Base-by-base conservation (phyloP, 2,329 filamentous ascomycete species). In the Penicillium verrucosum region DNA sequence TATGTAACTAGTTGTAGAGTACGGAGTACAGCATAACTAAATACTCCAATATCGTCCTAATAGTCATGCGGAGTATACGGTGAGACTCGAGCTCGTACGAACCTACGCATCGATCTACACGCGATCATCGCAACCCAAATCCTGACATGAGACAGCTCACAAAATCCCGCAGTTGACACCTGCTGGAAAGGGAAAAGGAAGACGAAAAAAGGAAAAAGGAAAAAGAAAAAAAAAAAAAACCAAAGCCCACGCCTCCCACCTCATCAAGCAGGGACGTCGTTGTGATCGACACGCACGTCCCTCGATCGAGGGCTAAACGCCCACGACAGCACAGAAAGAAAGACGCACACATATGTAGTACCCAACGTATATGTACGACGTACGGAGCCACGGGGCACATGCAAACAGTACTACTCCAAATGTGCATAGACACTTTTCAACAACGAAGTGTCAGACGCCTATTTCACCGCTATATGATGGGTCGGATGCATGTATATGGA, bases 391-490 rank as follows among this genome's bases (percentile, higher is more conserved):
- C n/a, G 27, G 27, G 21, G 25, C 42, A 32, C 12, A n/a, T 23
- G 18, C 18, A 34, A 32, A 12, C 5, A 10, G 14, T 21, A 21
- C 21, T 21, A 5, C 3, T 16, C 29, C 29, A 46, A n/a, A 16
- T 7, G 30, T 46, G 8, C 30, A 23, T 23, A 10, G 11, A 8
- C 5, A 9, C 30, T 23, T 46, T 4, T n/a, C 11, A 27, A 36
- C 21, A 29, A 21, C 36, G 14, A 41, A 50, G 37, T 49, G 34
- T 29, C 21, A 45, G 30, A 25, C 16, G 37, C n/a, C 23, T 25
- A 60, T 57, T 67, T 67, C 68, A 70, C 68, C 68, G 68, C 68
- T 57, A 70, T 69, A 58, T 70, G 68, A 70, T 68, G 63, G 43
- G 60, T 69, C 66, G 57, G 58, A 56, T 52, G 54, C 54, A 27